Conservation (phyloP, 257 asterid genomes). For the Solanum paucissectum region DNA sequence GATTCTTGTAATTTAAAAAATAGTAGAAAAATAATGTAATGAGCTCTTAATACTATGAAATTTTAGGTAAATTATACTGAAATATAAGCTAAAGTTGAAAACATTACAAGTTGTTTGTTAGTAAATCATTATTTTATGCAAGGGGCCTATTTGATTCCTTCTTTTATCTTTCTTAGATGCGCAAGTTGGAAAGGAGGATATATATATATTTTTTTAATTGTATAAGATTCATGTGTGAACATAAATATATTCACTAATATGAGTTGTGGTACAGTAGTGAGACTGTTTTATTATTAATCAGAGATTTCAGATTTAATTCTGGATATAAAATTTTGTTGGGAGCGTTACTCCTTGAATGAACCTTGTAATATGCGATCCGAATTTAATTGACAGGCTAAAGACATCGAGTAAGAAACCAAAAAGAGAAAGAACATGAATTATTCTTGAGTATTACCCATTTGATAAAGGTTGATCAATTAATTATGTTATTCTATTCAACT, state of each 20-base stretch:
- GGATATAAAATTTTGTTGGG: accelerated
- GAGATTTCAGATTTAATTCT: accelerated
- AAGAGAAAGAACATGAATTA: neutral
- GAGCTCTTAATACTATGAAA: too few relatives aligned
- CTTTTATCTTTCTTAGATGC: neutral
- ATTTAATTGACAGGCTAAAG: accelerated
- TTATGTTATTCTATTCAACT: too few relatives aligned
- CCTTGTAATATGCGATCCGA: accelerated
- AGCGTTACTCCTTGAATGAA: accelerated
- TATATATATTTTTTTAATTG: neutral
- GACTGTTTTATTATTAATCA: too few relatives aligned
- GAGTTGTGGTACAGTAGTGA: too few relatives aligned
- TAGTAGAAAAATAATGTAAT: too few relatives aligned
- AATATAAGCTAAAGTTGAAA: neutral
- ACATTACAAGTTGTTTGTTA: neutral
- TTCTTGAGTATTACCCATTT: neutral
- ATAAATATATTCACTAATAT: neutral
- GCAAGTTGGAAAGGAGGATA: neutral
- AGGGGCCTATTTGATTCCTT: too few relatives aligned
- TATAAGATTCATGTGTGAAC: neutral
- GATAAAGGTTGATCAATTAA: neutral
- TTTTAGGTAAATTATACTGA: too few relatives aligned
- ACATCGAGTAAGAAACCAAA: too few relatives aligned
- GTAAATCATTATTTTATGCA: neutral
- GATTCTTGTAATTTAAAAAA: too few relatives aligned